Evolutionary conservation across 2,329 filamentous ascomycete species (phyloP).

Genomic region (Rhytidhysteron rufulum): DNA sequence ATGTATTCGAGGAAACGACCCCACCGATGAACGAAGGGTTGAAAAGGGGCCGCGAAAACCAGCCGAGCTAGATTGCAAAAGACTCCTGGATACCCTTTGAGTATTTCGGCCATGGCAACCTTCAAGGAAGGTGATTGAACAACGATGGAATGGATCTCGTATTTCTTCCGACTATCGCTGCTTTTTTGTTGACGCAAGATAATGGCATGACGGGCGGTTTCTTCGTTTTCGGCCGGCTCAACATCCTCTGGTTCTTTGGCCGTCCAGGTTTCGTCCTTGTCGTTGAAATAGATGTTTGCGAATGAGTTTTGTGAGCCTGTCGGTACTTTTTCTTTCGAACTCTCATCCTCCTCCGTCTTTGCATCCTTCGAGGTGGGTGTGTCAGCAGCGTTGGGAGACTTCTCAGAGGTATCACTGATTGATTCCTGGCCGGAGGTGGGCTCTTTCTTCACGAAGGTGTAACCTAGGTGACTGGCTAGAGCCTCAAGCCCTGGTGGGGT

Average conservation of each 20-base stretch:
- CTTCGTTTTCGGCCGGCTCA: conserved; percentile 52
- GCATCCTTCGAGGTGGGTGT: no score
- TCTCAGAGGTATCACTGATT: no score
- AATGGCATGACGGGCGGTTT: conserved; percentile 56
- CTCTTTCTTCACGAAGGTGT: conserved; percentile 35
- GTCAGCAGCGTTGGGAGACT: no score
- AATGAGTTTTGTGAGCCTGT: conserved; percentile 16
- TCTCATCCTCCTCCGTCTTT: no score
- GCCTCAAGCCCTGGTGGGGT: conserved; percentile 5
- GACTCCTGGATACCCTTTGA: conserved; percentile 58
- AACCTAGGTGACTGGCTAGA: conserved; percentile 5
- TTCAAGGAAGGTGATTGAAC: conserved; percentile 62
- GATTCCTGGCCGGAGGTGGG: no score
- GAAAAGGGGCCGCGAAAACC: conserved; percentile 58
- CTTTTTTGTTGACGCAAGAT: conserved; percentile 46
- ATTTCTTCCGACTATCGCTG: conserved; percentile 53
- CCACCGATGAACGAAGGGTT: conserved; percentile 65
- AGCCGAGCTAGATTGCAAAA: conserved; percentile 57
- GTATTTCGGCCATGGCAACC: conserved; percentile 51
- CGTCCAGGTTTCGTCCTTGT: conserved; percentile 23
- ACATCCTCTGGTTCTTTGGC: conserved; percentile 20
- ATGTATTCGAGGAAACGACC: conserved; percentile 21
- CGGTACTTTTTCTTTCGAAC: no score
- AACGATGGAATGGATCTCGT: conserved; percentile 60
- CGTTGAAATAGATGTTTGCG: conserved; percentile 19